These are phyloP conservation scores for Penicillium fimorum DNA, from an alignment of 495 filamentous ascomycete genomes.

Conservation along the genomic window DNA sequence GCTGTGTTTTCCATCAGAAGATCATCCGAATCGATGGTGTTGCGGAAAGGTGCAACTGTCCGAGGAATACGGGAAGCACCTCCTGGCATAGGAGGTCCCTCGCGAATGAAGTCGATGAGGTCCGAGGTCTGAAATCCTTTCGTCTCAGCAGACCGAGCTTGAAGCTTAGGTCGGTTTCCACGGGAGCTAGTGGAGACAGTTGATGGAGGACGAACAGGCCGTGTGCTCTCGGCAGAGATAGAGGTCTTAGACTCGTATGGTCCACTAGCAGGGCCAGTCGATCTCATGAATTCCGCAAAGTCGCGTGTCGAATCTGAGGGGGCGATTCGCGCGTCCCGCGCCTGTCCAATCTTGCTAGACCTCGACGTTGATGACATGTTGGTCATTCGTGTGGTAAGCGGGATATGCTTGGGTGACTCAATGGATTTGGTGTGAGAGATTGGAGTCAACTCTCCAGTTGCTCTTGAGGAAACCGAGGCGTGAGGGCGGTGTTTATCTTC, in stretches of 20 bases:
- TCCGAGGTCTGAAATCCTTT: constrained; percentile 70
- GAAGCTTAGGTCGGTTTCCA: constrained; percentile 46
- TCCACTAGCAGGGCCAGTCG: constrained; percentile 57
- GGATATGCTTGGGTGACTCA: constrained; percentile 29
- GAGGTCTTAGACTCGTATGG: constrained; percentile 1
- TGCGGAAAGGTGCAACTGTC: constrained; percentile 80
- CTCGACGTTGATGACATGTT: constrained; percentile 25
- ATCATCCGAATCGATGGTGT: constrained; percentile 82
- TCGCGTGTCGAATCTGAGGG: constrained; percentile 65
- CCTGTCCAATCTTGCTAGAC: constrained; percentile 38
- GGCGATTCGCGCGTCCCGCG: constrained; percentile 63
- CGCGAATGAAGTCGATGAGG: constrained; percentile 90
- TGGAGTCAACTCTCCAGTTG: constrained; percentile 17
- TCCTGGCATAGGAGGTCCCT: constrained; percentile 62
- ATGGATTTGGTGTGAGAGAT: constrained; percentile 23
- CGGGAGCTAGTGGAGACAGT: constrained; percentile 8
- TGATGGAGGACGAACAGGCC: constrained; percentile 24
- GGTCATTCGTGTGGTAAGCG: constrained; percentile 31
- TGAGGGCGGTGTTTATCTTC: constrained; percentile 24
- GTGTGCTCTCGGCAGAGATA: constrained; percentile 18
- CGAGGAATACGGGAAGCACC: constrained; percentile 70
- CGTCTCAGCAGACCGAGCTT: constrained; percentile 69
- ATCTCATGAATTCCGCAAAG: constrained; percentile 82
- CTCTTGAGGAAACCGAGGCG: constrained; percentile 28
- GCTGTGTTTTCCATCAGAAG: constrained; percentile 45